Percentiles rank a stretch among this genome's conserved stretches.
These are phyloP conservation scores for Darksidea phi DNA, from an alignment of 495 filamentous ascomycete genomes.

Conservation along the genomic window DNA sequence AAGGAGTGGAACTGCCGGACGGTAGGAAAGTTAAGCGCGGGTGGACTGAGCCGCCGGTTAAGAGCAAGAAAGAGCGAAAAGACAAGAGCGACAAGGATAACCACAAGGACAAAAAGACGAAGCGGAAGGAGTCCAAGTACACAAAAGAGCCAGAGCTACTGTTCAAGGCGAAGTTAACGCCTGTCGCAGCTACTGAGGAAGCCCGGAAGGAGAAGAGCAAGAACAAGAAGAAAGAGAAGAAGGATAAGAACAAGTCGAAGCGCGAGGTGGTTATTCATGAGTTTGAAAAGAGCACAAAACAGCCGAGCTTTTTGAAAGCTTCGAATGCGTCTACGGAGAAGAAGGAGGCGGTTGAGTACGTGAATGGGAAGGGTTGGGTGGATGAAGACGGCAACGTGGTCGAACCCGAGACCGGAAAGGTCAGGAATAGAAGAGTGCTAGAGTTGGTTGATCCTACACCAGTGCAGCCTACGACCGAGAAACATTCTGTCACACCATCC, in stretches of 20 bases:
- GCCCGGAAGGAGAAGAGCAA: constrained; percentile 42
- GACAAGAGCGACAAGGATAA: constrained; percentile 34
- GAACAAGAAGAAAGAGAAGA: constrained; percentile 53
- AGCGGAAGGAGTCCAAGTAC: constrained; percentile 78
- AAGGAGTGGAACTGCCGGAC: constrained; percentile 69
- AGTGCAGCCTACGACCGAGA: constrained; percentile 3
- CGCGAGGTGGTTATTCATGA: constrained; percentile 70
- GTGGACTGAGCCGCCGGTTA: constrained; percentile 69
- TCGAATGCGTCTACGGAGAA: constrained; percentile 43
- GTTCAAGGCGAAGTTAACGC: constrained; percentile 77
- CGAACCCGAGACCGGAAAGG: constrained; percentile 50
- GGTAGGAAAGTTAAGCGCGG: constrained; percentile 81
- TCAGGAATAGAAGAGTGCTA: constrained; percentile 28
- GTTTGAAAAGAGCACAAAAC: constrained; percentile 73
- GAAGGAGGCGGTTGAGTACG: constrained; percentile 53
- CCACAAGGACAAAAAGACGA: constrained; percentile 61
- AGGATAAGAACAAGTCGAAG: constrained; percentile 52
- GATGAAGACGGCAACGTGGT: constrained; percentile 75
- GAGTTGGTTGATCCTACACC: constrained; percentile 15
- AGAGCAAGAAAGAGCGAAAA: constrained; percentile 51
- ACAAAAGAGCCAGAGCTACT: constrained; percentile 74
- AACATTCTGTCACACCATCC: constrained; percentile 3
- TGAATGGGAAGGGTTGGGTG: constrained; percentile 86
- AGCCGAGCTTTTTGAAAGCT: constrained; percentile 68
- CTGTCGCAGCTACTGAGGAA: constrained; percentile 48